Conservation (phyloP, 192 early-diverging fungal species). For the Umbelopsis vinacea region DNA sequence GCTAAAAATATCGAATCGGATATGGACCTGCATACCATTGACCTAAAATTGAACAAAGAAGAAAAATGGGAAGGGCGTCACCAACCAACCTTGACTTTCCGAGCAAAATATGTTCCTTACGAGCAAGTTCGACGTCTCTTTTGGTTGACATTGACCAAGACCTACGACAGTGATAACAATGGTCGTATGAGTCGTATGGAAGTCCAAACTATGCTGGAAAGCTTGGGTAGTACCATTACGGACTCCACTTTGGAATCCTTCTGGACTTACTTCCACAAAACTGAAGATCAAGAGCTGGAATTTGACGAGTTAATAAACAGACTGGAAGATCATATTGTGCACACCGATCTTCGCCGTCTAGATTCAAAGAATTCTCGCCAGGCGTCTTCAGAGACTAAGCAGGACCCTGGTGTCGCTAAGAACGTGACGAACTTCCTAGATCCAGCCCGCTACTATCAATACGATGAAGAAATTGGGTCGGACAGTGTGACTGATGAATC, state of each 20-base stretch:
- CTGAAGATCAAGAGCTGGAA: conserved; percentile 55
- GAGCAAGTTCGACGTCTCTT: conserved; percentile 62
- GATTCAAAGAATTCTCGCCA: background rate
- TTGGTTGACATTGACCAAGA: conserved; percentile 60
- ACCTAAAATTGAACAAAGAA: conserved; percentile 34
- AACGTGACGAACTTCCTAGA: conserved; percentile 17
- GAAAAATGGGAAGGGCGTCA: conserved; percentile 32
- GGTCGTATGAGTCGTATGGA: conserved; percentile 55
- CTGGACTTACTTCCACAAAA: conserved; percentile 45
- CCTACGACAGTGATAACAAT: conserved; percentile 60
- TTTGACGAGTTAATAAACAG: conserved; percentile 59
- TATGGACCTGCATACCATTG: conserved; percentile 41
- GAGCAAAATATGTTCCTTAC: conserved; percentile 63
- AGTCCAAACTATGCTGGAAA: conserved; percentile 67
- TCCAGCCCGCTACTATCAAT: background rate
- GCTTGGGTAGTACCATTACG: conserved; percentile 62
- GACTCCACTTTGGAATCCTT: conserved; percentile 61
- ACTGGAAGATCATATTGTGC: conserved; percentile 50
- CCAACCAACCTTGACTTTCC: conserved; percentile 47
- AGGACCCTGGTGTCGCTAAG: background rate
- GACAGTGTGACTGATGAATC: background rate
- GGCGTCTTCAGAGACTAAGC: background rate
- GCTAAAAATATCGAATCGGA: conserved; percentile 26
- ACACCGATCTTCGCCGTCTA: conserved; percentile 6
- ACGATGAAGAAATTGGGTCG: background rate